These are phyloP conservation scores for Murraya koenigii DNA, from an alignment of 345 rosid species.

Conservation along the genomic window DNA sequence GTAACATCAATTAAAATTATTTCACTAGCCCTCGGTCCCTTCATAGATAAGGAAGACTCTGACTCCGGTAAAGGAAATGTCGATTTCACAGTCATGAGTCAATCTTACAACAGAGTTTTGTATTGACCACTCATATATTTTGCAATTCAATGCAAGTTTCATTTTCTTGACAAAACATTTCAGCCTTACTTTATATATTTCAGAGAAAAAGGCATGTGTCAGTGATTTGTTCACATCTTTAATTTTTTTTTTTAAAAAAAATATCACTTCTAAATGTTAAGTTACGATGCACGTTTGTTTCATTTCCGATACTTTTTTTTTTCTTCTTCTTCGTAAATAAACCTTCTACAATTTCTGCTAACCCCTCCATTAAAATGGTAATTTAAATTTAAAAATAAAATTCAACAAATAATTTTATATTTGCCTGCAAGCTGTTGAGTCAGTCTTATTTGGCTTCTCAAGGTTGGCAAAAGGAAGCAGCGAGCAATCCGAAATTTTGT, in stretches of 20 bases:
- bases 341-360: too few relatives aligned
- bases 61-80: neutral
- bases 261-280: too few relatives aligned
- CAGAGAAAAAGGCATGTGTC: slow-evolving; percentile 21
- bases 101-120: neutral
- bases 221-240: neutral
- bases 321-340: too few relatives aligned
- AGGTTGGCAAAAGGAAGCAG: neutral
- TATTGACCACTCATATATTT: slow-evolving; percentile 18
- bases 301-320: neutral
- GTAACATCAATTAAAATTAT: too few relatives aligned
- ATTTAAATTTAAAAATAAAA: neutral
- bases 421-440: neutral
- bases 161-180: slow-evolving; percentile 1
- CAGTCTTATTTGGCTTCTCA: neutral
- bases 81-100: neutral
- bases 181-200: slow-evolving; percentile 4
- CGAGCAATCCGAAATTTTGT: too few relatives aligned
- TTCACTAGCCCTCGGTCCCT: neutral
- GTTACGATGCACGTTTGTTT: neutral
- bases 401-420: neutral
- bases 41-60: neutral
- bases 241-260: too few relatives aligned
- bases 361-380: too few relatives aligned
- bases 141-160: neutral